These are phyloP conservation scores for Rhynchospora tenuis DNA, from an alignment of 176 grass and related monocot species.

Conservation along the genomic window DNA sequence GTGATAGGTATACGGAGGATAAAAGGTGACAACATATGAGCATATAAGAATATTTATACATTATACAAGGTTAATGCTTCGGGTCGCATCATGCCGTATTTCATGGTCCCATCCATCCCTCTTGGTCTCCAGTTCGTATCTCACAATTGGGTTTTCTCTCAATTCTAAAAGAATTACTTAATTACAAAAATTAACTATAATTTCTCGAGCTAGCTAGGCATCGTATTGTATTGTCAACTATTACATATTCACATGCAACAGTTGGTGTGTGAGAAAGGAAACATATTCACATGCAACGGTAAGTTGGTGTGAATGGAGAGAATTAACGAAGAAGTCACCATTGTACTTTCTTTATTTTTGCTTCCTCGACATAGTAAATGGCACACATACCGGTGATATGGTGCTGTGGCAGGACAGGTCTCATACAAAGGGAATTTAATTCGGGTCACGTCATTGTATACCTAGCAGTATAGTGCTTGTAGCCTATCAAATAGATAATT, in stretches of 20 bases:
- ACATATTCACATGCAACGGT: background rate
- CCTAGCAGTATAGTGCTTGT: background rate
- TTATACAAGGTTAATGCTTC: background rate
- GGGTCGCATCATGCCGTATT: constrained; percentile 7
- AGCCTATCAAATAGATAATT: background rate
- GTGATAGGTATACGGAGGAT: background rate
- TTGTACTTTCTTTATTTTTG: background rate
- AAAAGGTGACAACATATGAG: background rate
- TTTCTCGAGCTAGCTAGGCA: too few relatives aligned
- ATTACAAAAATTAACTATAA: too few relatives aligned
- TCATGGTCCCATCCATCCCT: constrained; percentile 12
- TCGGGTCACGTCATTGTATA: constrained; percentile 17
- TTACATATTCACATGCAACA: background rate
- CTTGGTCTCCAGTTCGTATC: background rate
- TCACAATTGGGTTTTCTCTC: too few relatives aligned
- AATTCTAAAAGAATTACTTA: too few relatives aligned
- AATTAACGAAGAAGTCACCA: background rate
- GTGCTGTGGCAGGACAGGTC: background rate
- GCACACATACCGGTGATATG: constrained; percentile 4
- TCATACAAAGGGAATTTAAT: constrained; percentile 20
- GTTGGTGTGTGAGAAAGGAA: background rate
- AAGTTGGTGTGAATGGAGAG: background rate
- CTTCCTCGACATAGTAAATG: constrained; percentile 16
- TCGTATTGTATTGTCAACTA: too few relatives aligned
- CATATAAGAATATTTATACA: background rate